Evolutionary conservation across 148 eudicot genomes (phyloP).

Genomic region (Euryodendron excelsum): DNA sequence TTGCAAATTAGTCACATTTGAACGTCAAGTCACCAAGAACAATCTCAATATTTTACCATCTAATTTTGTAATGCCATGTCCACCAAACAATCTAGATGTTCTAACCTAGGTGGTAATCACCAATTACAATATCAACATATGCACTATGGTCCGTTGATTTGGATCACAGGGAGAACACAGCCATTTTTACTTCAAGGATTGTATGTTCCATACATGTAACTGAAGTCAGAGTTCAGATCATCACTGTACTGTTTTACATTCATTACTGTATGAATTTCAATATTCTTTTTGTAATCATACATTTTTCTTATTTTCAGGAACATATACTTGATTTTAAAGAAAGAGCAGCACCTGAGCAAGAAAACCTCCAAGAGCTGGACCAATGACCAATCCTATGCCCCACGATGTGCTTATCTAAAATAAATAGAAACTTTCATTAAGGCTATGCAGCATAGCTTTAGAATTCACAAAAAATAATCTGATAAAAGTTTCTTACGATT

Average conservation of each 20-base stretch:
- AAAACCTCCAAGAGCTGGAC: slow-evolving; percentile 52
- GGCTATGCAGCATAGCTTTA: not conserved
- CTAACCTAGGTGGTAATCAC: not conserved
- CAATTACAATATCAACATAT: not conserved
- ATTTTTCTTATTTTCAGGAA: not conserved
- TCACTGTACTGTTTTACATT: too few species aligned
- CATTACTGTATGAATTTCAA: not conserved
- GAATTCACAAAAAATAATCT: too few species aligned
- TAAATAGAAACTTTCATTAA: not conserved
- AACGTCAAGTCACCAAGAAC: too few species aligned
- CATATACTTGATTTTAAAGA: not conserved
- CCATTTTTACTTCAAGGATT: not conserved
- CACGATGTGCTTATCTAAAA: slow-evolving; percentile 42
- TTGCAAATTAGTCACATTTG: too few species aligned
- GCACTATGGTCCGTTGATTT: not conserved
- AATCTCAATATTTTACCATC: too few species aligned
- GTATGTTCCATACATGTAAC: not conserved
- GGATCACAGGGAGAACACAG: not conserved
- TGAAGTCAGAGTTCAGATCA: too few species aligned
- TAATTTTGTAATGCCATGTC: too few species aligned
- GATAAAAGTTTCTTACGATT: slow-evolving; percentile 33
- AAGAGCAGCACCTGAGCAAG: slow-evolving; percentile 40
- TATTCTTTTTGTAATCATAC: not conserved
- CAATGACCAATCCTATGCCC: slow-evolving; percentile 49
- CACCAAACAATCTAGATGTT: not conserved